Percentiles rank a stretch among this genome's conserved stretches.
Conservation (phyloP, 2,329 filamentous ascomycete species). For the Phialophora chinensis region DNA sequence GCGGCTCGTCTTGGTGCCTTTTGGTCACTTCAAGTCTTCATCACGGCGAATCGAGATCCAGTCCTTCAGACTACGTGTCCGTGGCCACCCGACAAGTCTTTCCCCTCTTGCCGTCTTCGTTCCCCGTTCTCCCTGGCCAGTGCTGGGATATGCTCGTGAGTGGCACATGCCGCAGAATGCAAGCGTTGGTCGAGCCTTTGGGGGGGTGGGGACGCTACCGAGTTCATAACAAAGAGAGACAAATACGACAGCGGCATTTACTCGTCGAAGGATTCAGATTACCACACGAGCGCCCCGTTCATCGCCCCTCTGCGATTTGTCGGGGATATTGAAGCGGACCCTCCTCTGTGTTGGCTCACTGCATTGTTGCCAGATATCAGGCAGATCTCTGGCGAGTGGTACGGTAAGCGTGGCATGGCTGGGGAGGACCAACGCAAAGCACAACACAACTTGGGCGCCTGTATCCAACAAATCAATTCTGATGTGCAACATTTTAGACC, state of each 20-base stretch:
- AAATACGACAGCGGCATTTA: slow-evolving; percentile 11
- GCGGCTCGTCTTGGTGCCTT: slow-evolving; percentile 2
- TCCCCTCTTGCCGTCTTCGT: neutral
- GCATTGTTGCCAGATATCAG: slow-evolving; percentile 24
- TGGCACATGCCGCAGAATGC: slow-evolving; percentile 25
- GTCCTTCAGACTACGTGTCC: slow-evolving; percentile 10
- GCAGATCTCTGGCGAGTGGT: slow-evolving; percentile 23
- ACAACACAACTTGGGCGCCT: slow-evolving; percentile 24
- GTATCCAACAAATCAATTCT: slow-evolving; percentile 26
- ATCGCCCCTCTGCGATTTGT: slow-evolving; percentile 23
- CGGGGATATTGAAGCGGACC: slow-evolving; percentile 12
- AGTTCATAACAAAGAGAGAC: slow-evolving; percentile 3
- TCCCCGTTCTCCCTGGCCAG: slow-evolving; percentile 17
- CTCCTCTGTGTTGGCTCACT: slow-evolving; percentile 18
- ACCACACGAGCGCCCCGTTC: slow-evolving; percentile 20
- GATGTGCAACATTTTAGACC: slow-evolving; percentile 22
- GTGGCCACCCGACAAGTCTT: slow-evolving; percentile 26
- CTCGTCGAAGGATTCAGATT: slow-evolving; percentile 23
- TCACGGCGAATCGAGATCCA: slow-evolving; percentile 29
- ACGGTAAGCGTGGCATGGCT: slow-evolving; percentile 11
- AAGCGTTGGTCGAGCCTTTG: slow-evolving; percentile 10
- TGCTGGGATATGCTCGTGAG: slow-evolving; percentile 29
- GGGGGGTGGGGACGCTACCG: slow-evolving; percentile 3
- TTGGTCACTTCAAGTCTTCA: slow-evolving; percentile 6
- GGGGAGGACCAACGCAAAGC: slow-evolving; percentile 3